Base-by-base conservation (phyloP, 2,329 filamentous ascomycete species). In the Arachnomyces sp. region DNA sequence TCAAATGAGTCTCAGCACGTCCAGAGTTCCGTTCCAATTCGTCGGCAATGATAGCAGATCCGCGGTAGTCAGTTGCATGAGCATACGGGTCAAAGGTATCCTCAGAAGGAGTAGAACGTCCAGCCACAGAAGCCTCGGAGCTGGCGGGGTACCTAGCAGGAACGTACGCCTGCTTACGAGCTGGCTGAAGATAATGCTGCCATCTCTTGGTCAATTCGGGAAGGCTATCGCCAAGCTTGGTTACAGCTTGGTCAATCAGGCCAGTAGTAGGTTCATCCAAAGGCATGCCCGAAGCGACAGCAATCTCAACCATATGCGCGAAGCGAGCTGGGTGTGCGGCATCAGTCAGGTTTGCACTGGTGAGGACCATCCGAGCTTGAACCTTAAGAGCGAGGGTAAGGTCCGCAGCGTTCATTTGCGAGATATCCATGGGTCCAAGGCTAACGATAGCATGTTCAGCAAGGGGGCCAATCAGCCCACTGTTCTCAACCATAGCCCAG, bases 31-130 rank as follows among this genome's bases (percentile, higher is more conserved):
- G 85, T 67, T 96, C 90, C 15, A 96, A 76, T 50, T 92, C 77
- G 48, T 95, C 89, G 0, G 87, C 85, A 55, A 96, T 95, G 43
- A 87, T 72, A 12, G 88, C 82, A 9, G 92, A 96, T 31, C 87
- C 89, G 64, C 90, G 90, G 71, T 92, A 90, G 61, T 98, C 92
- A 28, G 87, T 94, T 49, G 77, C 88, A 54, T 84, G 79, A 11
- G 84, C 85, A 57, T 96, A 94, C 1, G 92, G 92, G 57, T 98
- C 92, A 54, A 83, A 93, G 6, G 79, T 81, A 49, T 95, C 90
- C 54, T 93, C 84, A 43, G 78, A 81, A 39, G 76, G 74, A 3
- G 79, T 72, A 5, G 74, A 71, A 5, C 73, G 73, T 2, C 73
- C 66, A 8, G 76, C 71, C 25, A 64, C 57, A 13, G 64, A 63